Evolutionary conservation across 1,139 yeast species (phyloP), one percentile per base, ranked within the genome.

Genomic region (Candida anutae): DNA sequence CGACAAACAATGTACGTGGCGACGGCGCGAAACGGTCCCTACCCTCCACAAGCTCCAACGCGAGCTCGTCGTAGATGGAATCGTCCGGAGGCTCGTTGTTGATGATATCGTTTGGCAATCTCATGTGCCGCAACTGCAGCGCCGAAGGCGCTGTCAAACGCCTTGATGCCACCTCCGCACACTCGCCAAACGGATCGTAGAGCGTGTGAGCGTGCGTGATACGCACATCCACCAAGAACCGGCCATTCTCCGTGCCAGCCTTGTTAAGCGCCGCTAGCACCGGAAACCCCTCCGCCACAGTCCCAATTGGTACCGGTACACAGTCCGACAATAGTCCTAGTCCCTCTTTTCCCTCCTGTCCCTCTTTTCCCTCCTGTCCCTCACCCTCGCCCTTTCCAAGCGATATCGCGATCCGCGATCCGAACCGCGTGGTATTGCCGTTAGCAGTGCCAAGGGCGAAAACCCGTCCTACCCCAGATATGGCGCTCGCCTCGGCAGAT

Each of bases 1-100:
- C 77, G 2, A 78, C 67, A 43, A 78, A 78, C 11, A 78, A 44
- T 3, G 76, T 74, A 26, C 61, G 62, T 29, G 79, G 84, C 27
- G 75, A 66, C 0, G 87, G 87, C 13, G 66, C 67, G 4, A 79
- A 76, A 29, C 60, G 59, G 0, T 80, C 77, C n/a, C 77, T 40
- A 39, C 78, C 85, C 0, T 83, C 84, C 25, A 78, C 55, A 36
- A 77, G 53, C 38, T 78, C 84, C 28, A 78, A 53, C 1, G 83
- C 69, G 22, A 77, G 44, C 4, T 83, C 82, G 33, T 70, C 71
- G 1, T 74, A 54, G 15, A 60, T 50, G 1, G 74, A 65, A 23
- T 62, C 66, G 15, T 53, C 47, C n/a, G n/a, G n/a, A n/a, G n/a
- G n/a, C n/a, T n/a, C n/a, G n/a, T n/a, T n/a, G 6, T 38, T 31